Conservation (phyloP, 1,139 yeast genomes). For the Yamadazyma jaroonii region DNA sequence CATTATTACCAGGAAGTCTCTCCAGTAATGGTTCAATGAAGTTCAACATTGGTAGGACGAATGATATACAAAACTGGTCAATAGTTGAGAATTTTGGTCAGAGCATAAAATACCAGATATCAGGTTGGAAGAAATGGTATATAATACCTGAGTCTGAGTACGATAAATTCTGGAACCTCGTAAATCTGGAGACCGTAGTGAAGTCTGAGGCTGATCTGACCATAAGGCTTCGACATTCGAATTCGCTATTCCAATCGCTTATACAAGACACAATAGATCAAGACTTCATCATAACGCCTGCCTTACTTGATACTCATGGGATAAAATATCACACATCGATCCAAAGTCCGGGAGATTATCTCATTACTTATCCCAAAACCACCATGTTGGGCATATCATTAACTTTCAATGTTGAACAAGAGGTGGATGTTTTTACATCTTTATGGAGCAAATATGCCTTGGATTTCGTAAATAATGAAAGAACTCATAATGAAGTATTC, state of each 20-base stretch:
- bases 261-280: slow-evolving; percentile 21
- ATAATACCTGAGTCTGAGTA: slow-evolving; percentile 71
- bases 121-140: slow-evolving; percentile 76
- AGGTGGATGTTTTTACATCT: slow-evolving; percentile 54
- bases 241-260: slow-evolving; percentile 23
- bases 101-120: slow-evolving; percentile 58
- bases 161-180: slow-evolving; percentile 38
- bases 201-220: not conserved
- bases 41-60: not conserved
- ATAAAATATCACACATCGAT: slow-evolving; percentile 44
- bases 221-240: slow-evolving; percentile 23
- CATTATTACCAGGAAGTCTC: slow-evolving; percentile 40
- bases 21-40: not conserved
- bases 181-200: not conserved
- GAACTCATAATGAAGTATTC: not conserved
- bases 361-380: slow-evolving; percentile 55
- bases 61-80: slow-evolving; percentile 74
- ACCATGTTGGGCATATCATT: slow-evolving; percentile 50
- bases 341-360: slow-evolving; percentile 60
- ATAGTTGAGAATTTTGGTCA: slow-evolving; percentile 52
- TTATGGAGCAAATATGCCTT: slow-evolving; percentile 53
- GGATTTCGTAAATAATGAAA: slow-evolving; percentile 11
- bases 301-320: slow-evolving; percentile 40
- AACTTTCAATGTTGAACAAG: slow-evolving; percentile 57
- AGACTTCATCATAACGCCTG: slow-evolving; percentile 49